Conservation (phyloP, 257 asterid species). For the Gentiana straminea region DNA sequence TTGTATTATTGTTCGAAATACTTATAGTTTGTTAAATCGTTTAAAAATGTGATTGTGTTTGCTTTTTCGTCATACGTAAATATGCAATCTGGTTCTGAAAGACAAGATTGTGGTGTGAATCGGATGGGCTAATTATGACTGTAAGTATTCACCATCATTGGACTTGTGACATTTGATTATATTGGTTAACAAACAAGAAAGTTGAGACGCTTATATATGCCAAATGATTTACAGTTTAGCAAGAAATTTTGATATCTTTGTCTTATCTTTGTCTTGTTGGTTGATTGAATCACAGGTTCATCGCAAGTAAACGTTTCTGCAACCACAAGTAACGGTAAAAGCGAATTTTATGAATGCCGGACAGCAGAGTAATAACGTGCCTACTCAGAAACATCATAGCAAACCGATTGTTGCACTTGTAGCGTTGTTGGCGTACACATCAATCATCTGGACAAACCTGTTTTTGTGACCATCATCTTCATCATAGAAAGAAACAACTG, state of each 20-base stretch:
- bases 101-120: constrained; percentile 79
- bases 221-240: too few species aligned
- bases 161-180: too few species aligned
- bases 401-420: constrained; percentile 14
- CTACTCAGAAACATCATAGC: constrained; percentile 16
- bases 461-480: constrained; percentile 29
- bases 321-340: constrained; percentile 40
- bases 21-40: too few species aligned
- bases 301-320: constrained; percentile 65
- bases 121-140: constrained; percentile 89
- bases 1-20: too few species aligned
- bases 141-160: constrained; percentile 71
- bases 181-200: too few species aligned
- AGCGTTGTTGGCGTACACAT: constrained; percentile 33
- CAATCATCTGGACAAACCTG: constrained; percentile 25
- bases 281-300: too few species aligned
- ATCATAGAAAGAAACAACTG: too few species aligned
- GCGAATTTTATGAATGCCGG: constrained; percentile 71
- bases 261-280: too few species aligned
- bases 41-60: too few species aligned
- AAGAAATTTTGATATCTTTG: too few species aligned
- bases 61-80: too few species aligned
- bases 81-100: constrained; percentile 78
- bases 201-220: too few species aligned
- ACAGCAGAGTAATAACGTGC: constrained; percentile 25